A percentile compares a stretch with the other conserved stretches of the same genome.
Conservation (phyloP, 352 stramenopile species). For the Phytophthora pluvialis region DNA sequence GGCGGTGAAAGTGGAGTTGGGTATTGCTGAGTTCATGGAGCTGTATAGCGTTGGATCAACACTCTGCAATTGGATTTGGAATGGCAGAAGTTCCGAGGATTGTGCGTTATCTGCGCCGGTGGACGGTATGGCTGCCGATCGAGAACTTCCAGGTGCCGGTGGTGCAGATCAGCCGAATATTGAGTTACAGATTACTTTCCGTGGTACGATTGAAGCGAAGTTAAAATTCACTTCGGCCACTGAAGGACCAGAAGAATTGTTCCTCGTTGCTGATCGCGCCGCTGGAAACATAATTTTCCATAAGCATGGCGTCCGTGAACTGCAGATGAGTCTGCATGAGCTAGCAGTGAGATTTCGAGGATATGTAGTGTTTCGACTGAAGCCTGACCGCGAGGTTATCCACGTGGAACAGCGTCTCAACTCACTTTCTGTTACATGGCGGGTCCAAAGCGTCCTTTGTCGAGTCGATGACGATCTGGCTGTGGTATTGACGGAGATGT, state of each 20-base stretch:
- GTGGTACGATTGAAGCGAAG: constrained; percentile 49
- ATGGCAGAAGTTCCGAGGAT: constrained; percentile 14
- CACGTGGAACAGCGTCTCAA: constrained; percentile 46
- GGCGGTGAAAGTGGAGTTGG: constrained; percentile 50
- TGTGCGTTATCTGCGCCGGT: constrained; percentile 14
- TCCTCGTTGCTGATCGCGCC: constrained; percentile 42
- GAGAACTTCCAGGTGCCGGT: constrained; percentile 1
- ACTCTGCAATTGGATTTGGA: constrained; percentile 33
- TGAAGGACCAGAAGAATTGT: constrained; percentile 45
- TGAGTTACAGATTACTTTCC: constrained; percentile 63
- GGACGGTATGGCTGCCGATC: constrained; percentile 30
- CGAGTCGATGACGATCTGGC: constrained; percentile 58
- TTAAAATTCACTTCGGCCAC: constrained; percentile 49
- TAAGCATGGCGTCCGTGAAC: constrained; percentile 40
- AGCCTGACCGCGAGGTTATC: constrained; percentile 62
- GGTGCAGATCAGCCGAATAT: constrained; percentile 38
- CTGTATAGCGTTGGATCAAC: constrained; percentile 34
- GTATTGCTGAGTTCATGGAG: constrained; percentile 45
- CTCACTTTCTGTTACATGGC: constrained; percentile 58
- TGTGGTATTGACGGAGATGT: constrained; percentile 54
- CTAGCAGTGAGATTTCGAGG: constrained; percentile 53
- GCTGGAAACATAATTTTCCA: constrained; percentile 63
- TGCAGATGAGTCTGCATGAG: constrained; percentile 64
- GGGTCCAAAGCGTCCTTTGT: constrained; percentile 50
- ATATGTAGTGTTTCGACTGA: constrained; percentile 54